Evolutionary conservation across 2,329 filamentous ascomycete genomes (phyloP), one percentile per base, ranked within the genome.

Genomic region (Elsinoe australis): DNA sequence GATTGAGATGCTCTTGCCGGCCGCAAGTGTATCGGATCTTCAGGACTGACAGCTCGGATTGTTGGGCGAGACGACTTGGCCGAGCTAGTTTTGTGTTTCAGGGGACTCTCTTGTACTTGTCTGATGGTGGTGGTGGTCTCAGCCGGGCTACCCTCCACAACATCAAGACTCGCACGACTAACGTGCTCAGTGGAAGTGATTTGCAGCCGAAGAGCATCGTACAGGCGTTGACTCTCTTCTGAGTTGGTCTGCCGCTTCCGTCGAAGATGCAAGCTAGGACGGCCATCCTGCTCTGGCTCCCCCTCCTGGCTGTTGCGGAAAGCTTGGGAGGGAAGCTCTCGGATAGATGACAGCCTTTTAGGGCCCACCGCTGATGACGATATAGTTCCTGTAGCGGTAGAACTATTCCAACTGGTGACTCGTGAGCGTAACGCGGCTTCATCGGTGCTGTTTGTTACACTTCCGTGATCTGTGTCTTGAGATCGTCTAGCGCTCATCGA

Each of bases 321-420:
- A 38, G 18, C 38, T 33, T 34, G 26, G 1, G 47, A 22, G 7
- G 42, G 36, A 29, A 47, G 31, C 28, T 14, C 47, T 39, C 48
- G 49, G 45, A 21, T 54, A 49, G 9, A 51, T 45, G 36, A 48
- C 9, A 49, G 47, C 9, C 29, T 50, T 18, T 51, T 51, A 26
- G n/a, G 18, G 22, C 28, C 49, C 41, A 34, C 28, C 24, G 17
- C 69, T 73, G 65, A 51, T 51, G 67, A 71, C 51, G 61, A 77
- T 4, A 72, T 64, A 2, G 76, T 72, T 2, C 75, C 79, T 49
- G 73, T 73, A 1, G 72, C 70, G 1, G 75, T 77, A 0, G 82
- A 84, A 52, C 79, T 78, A 3, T 75, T 76, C 83, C 83, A 87
- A 61, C 83, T 87, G 1, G 82, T 85, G 44, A 85, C 77, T 17